Base-by-base conservation (phyloP, 768 basidiomycete genomes). In the Rhizopogon salebrosus region DNA sequence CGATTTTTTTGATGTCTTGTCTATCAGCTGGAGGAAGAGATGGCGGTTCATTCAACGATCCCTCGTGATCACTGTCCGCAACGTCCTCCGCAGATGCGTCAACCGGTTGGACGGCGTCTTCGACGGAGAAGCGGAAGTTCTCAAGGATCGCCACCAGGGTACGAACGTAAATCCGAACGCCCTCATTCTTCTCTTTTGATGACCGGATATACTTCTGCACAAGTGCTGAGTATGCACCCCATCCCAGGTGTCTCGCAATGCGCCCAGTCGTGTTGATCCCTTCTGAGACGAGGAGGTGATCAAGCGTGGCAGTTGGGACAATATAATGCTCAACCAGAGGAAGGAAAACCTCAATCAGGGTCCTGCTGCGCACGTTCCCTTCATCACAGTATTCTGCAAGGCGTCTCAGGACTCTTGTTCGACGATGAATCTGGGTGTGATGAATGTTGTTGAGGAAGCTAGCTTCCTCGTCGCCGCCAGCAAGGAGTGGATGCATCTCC, bases 371-470 rank as follows among this genome's bases (percentile, higher is more conserved):
- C 34, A 98, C 61, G 26, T 72, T 72, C 1, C 82, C 83, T 40
- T 83, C 80, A 8, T 83, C 79, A 55, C 85, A 86, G 51, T 84
- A 78, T 48, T 94, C 92, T 5, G 82, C 83, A 18, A 98, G 79
- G n/a, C 92, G 78, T 13, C 89, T 81, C 24, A 97, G 75, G 3
- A 95, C 94, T 54, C 95, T 74, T 1, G 85, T 84, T n/a, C 95
- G 84, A 57, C 95, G 83, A 67, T 98, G 95, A 3, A 87, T 72
- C 69, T 99, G 97, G 40, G 98, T 82, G 64, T 99, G 97, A 49
- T 88, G 82, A 43, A 98, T 83, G 68, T 99, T 99, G 75, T 86
- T 87, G 80, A 99, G 98, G 73, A 98, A 95, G 64, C 88, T 94
- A 29, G 92, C 93, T 68, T 99, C 95, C 45, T 89, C 86, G 63